Evolutionary conservation across 306 rosid genomes (phyloP).

Genomic region (Trifolium pratense): DNA sequence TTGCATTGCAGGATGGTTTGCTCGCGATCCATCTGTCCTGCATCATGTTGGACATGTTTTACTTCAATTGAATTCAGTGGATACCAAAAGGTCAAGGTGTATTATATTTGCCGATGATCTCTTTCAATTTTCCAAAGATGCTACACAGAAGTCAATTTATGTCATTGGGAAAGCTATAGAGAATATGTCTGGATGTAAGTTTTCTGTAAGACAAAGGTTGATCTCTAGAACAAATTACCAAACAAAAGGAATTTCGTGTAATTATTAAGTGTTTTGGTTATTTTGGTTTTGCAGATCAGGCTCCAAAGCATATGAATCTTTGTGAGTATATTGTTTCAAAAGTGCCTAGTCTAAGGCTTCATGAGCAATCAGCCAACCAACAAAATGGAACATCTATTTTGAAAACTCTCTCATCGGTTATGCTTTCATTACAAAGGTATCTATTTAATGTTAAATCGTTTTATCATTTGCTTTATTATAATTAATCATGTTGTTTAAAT

Average conservation of each 20-base stretch:
- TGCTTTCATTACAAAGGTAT: slow-evolving; percentile 83
- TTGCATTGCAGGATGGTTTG: slow-evolving; percentile 69
- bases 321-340: slow-evolving; percentile 71
- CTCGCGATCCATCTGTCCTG: slow-evolving; percentile 72
- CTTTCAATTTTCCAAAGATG: slow-evolving; percentile 71
- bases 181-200: slow-evolving; percentile 82
- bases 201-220: not conserved
- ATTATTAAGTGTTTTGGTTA: slow-evolving; percentile 42
- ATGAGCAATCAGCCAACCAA: slow-evolving; percentile 49
- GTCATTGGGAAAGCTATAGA: slow-evolving; percentile 62
- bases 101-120: slow-evolving; percentile 84
- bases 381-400: slow-evolving; percentile 65
- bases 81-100: slow-evolving; percentile 63
- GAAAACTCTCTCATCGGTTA: slow-evolving; percentile 72
- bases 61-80: slow-evolving; percentile 61
- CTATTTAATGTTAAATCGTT: slow-evolving; percentile 20
- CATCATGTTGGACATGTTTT: slow-evolving; percentile 76
- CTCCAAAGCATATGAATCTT: slow-evolving; percentile 68
- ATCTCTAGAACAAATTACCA: slow-evolving; percentile 14
- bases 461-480: slow-evolving; percentile 22
- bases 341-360: slow-evolving; percentile 67
- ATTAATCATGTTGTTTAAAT: not conserved
- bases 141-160: slow-evolving; percentile 60
- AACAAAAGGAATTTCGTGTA: slow-evolving; percentile 25
- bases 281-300: slow-evolving; percentile 65